Base-by-base conservation (phyloP, 495 filamentous ascomycete species). In the Trichoderma reesei region DNA sequence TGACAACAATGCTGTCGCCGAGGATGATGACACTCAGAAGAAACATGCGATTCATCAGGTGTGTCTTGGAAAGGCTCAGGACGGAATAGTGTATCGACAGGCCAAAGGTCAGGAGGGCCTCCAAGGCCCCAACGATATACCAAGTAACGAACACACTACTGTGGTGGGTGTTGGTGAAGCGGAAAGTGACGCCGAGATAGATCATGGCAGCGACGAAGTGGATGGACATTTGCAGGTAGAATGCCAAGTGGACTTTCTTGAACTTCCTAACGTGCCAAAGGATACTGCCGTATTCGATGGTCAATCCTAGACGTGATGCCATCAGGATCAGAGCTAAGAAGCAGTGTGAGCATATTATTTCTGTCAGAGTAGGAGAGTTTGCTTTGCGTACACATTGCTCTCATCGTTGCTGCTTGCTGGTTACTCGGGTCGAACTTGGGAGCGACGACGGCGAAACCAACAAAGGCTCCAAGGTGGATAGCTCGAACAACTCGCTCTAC, bases 21-120 rank as follows among this genome's bases (percentile, higher is more conserved):
- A 90, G 77, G 63, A 88, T 85, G 68, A 89, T 87, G 59, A 88
- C 75, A 1, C 86, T 89, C 31, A 89, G 76, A 8, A 89, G 77
- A 34, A 79, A 80, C 81, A 89, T 83, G 42, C 88, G 77, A 48
- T 85, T 77, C 51, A 82, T 80, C 61, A 90, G 74, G 70, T 88
- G 85, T 4, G 85, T 88, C 38, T 82, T 76, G 66, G 85, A 79
- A 70, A 90, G 86, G 64, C 79, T 84, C 41, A 88, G 78, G 14
- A 79, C 73, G 18, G 79, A 73, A 71, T 77, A 87, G 33, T 72
- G 61, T 51, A 74, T 80, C 14, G 85, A 85, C 13, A 83, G 69
- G 3, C 67, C 72, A 65, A 86, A 78, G 7, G 82, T 76, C 42
- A 80, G 65, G 61, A 78, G 67, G 42, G 79, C 79, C 70, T 90